Conservation (phyloP, 2,329 filamentous ascomycete species). For the Colletotrichum salicis region DNA sequence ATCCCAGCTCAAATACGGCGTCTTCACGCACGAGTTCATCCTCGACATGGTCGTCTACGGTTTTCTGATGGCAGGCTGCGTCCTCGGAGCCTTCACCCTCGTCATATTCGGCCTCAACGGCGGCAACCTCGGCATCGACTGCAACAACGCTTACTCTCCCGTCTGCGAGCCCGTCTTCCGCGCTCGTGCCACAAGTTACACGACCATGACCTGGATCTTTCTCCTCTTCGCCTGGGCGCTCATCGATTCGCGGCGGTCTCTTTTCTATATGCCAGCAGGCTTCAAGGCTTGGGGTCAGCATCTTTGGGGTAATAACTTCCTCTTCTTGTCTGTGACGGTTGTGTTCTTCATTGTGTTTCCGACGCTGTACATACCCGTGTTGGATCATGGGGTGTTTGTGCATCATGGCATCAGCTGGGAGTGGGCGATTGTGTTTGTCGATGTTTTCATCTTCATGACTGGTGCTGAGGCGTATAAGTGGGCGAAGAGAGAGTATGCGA, state of each 20-base stretch:
- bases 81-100: slow-evolving; percentile 19
- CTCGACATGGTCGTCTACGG: slow-evolving; percentile 70
- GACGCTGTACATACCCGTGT: slow-evolving; percentile 59
- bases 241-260: slow-evolving; percentile 70
- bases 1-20: slow-evolving; percentile 47
- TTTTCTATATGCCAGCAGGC: slow-evolving; percentile 72
- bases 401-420: slow-evolving; percentile 54
- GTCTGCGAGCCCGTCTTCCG: slow-evolving; percentile 68
- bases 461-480: slow-evolving; percentile 64
- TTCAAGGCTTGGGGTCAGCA: slow-evolving; percentile 69
- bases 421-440: slow-evolving; percentile 62
- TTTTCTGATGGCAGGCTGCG: slow-evolving; percentile 68
- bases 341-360: slow-evolving; percentile 49
- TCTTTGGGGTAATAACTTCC: slow-evolving; percentile 59
- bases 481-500: slow-evolving; percentile 50
- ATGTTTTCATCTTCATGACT: slow-evolving; percentile 57
- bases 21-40: slow-evolving; percentile 69
- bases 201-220: slow-evolving; percentile 73
- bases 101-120: slow-evolving; percentile 52
- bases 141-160: slow-evolving; percentile 61
- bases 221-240: slow-evolving; percentile 77
- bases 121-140: slow-evolving; percentile 60
- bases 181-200: slow-evolving; percentile 73
- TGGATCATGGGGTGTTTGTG: slow-evolving; percentile 62
- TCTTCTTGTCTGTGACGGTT: slow-evolving; percentile 60